Conservation (phyloP, 2,329 filamentous ascomycete species). For the Tolypocladium cylindrosporum region DNA sequence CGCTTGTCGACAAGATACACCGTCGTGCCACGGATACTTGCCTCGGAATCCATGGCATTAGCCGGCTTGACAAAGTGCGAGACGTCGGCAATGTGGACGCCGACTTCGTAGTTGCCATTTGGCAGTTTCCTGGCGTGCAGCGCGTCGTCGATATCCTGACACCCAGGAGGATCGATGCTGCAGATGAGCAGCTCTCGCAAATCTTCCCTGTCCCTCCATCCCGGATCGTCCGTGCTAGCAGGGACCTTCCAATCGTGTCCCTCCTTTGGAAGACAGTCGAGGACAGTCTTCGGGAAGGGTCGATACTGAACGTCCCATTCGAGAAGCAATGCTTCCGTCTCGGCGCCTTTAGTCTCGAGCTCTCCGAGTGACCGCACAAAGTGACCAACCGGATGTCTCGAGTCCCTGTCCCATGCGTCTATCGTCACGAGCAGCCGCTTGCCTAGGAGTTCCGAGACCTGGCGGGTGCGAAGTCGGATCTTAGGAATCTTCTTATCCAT, state of each 20-base stretch:
- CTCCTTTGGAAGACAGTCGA: slow-evolving; percentile 85
- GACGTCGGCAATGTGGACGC: slow-evolving; percentile 98
- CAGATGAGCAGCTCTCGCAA: slow-evolving; percentile 80
- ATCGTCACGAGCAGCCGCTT: slow-evolving; percentile 90
- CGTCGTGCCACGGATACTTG: slow-evolving; percentile 86
- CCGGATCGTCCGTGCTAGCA: slow-evolving; percentile 64
- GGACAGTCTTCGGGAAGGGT: slow-evolving; percentile 88
- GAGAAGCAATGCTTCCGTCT: slow-evolving; percentile 86
- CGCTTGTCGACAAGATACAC: slow-evolving; percentile 98
- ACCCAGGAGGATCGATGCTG: slow-evolving; percentile 93
- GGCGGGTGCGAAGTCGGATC: slow-evolving; percentile 83
- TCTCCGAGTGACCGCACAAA: slow-evolving; percentile 90
- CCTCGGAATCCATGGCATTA: slow-evolving; percentile 95
- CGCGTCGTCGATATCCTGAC: slow-evolving; percentile 97
- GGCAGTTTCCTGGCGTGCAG: slow-evolving; percentile 76
- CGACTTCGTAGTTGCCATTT: slow-evolving; percentile 92
- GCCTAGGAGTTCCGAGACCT: slow-evolving; percentile 78
- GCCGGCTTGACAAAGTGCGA: slow-evolving; percentile 96
- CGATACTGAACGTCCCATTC: slow-evolving; percentile 98
- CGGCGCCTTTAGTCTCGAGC: slow-evolving; percentile 91
- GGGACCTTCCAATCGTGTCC: slow-evolving; percentile 94
- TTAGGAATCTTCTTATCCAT: slow-evolving; percentile 99
- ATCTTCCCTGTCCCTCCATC: slow-evolving; percentile 80
- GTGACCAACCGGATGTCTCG: slow-evolving; percentile 84
- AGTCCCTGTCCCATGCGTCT: slow-evolving; percentile 90